These are phyloP conservation scores for Epicoccum nigrum DNA, from an alignment of 2,329 filamentous ascomycete species.

Conservation along the genomic window DNA sequence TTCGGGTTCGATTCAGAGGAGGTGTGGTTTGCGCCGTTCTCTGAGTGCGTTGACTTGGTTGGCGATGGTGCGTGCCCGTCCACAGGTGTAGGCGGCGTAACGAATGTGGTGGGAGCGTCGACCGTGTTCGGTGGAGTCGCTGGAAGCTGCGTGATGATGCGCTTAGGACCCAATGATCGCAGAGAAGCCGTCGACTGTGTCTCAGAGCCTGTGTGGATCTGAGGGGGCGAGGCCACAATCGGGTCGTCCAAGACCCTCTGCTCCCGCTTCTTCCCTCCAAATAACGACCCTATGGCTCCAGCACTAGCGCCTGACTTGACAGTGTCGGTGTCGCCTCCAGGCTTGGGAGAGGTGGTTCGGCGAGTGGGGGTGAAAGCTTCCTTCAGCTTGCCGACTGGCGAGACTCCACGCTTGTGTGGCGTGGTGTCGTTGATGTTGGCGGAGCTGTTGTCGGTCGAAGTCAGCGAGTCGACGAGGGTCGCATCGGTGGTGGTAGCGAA, in stretches of 20 bases:
- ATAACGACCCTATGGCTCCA: slow-evolving; percentile 50
- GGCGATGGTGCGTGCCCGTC: slow-evolving; percentile 50
- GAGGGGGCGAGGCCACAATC: slow-evolving; percentile 38
- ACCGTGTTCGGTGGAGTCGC: slow-evolving; percentile 51
- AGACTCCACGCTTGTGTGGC: slow-evolving; percentile 64
- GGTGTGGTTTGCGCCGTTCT: slow-evolving; percentile 30
- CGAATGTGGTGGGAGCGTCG: slow-evolving; percentile 61
- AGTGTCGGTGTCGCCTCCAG: slow-evolving; percentile 41
- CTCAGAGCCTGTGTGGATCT: slow-evolving; percentile 39
- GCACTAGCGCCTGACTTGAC: slow-evolving; percentile 48
- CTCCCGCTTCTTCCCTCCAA: slow-evolving; percentile 47
- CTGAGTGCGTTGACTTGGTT: slow-evolving; percentile 34
- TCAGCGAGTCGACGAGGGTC: slow-evolving; percentile 40
- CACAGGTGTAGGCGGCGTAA: slow-evolving; percentile 69
- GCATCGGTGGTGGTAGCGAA: slow-evolving; percentile 40
- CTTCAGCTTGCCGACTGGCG: slow-evolving; percentile 73
- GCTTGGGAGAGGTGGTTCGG: slow-evolving; percentile 39
- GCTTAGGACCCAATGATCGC: slow-evolving; percentile 32
- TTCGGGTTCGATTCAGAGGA: slow-evolving; percentile 50
- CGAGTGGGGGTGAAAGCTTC: slow-evolving; percentile 66
- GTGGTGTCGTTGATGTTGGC: slow-evolving; percentile 42
- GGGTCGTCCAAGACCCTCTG: slow-evolving; percentile 39
- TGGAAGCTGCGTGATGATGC: slow-evolving; percentile 49
- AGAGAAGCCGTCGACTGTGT: slow-evolving; percentile 39
- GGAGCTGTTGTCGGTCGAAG: slow-evolving; percentile 38